Evolutionary conservation across 2,329 filamentous ascomycete genomes (phyloP).

Genomic region (Penicillium sp.): DNA sequence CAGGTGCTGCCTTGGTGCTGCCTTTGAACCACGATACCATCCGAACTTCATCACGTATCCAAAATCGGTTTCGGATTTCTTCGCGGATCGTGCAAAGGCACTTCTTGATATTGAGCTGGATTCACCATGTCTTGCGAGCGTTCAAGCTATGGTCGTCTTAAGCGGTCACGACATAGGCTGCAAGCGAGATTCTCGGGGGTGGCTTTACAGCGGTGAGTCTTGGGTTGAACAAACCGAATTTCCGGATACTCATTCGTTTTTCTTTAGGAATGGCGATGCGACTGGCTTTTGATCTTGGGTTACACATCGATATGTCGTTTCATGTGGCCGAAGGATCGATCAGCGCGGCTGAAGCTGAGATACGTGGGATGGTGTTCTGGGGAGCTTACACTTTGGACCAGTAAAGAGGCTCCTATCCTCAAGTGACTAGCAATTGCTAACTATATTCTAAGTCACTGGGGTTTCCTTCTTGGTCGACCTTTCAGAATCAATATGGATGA

Average conservation of each 20-base stretch:
- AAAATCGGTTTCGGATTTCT: conserved; percentile 31
- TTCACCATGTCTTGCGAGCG: conserved; percentile 38
- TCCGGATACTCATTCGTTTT: no score
- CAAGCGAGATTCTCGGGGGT: conserved; percentile 36
- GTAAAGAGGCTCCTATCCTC: not conserved
- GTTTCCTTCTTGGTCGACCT: conserved; percentile 33
- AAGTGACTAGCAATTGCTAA: not conserved
- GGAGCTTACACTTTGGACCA: conserved; percentile 32
- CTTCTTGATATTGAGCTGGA: conserved; percentile 44
- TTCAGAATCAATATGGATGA: conserved; percentile 30
- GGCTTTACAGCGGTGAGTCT: conserved; percentile 39
- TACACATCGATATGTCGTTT: conserved; percentile 18
- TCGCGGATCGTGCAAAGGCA: conserved; percentile 34
- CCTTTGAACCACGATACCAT: conserved; percentile 30
- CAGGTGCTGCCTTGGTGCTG: conserved; percentile 32
- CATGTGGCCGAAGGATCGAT: conserved; percentile 8
- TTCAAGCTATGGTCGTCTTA: conserved; percentile 40
- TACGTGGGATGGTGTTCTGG: conserved; percentile 36
- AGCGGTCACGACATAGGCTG: conserved; percentile 38
- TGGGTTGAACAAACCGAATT: no score
- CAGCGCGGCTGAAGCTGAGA: conserved; percentile 4
- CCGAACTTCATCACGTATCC: conserved; percentile 25
- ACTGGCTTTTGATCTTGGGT: conserved; percentile 35
- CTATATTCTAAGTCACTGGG: conserved; percentile 20
- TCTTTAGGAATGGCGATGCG: conserved; percentile 35